Conservation (phyloP, 257 asterid species). For the Misopates orontium region DNA sequence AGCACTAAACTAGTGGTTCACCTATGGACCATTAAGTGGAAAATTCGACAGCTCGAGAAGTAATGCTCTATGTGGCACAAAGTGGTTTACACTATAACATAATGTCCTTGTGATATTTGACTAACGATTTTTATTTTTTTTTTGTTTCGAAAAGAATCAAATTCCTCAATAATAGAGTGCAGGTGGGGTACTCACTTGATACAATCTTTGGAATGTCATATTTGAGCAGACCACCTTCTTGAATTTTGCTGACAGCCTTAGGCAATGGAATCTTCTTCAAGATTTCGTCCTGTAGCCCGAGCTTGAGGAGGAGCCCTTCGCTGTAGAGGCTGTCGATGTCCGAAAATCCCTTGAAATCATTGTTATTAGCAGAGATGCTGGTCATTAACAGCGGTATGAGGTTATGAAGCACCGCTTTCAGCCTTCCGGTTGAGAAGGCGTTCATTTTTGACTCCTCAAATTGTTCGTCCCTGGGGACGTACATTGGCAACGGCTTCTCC, state of each 20-base stretch:
- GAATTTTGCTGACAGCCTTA: constrained; percentile 63
- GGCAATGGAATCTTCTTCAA: constrained; percentile 76
- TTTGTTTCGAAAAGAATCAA: background rate
- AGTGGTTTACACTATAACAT: too few relatives aligned
- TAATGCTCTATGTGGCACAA: background rate
- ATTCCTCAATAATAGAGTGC: too few relatives aligned
- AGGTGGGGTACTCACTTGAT: constrained; percentile 54
- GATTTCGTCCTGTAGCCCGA: constrained; percentile 75
- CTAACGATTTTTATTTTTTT: too few relatives aligned
- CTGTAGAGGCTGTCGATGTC: constrained; percentile 89
- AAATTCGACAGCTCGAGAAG: constrained; percentile 11
- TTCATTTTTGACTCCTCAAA: constrained; percentile 91
- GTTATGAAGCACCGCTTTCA: constrained; percentile 82
- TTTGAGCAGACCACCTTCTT: constrained; percentile 80
- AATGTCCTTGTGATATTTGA: too few relatives aligned
- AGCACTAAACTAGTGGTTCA: background rate
- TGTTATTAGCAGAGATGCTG: constrained; percentile 68
- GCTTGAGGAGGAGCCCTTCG: constrained; percentile 81
- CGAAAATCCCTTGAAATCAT: constrained; percentile 78
- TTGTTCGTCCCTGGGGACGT: constrained; percentile 93
- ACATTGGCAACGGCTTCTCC: constrained; percentile 91
- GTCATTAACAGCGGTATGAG: constrained; percentile 78
- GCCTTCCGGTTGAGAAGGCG: constrained; percentile 83
- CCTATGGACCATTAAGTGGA: constrained; percentile 11
- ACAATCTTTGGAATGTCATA: constrained; percentile 78